phyloP scores from a whole-genome alignment of 192 early-diverging fungal species.

The Coemansia sp. region DNA sequence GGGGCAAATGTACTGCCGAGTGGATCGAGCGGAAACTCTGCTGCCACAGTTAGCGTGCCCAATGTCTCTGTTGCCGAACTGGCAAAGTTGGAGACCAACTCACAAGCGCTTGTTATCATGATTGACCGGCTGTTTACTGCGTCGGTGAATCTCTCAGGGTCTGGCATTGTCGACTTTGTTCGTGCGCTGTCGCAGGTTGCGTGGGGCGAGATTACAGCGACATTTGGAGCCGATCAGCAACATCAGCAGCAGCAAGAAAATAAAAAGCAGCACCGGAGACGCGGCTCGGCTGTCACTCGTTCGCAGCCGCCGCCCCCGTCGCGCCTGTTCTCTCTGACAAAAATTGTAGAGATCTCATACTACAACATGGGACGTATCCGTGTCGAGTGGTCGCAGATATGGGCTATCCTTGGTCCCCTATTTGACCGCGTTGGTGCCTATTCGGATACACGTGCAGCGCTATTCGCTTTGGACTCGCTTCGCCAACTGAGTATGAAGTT shows the following conservation, averaged over 20 bases:
- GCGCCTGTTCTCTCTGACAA: conserved; percentile 88
- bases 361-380: conserved; percentile 97
- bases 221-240: conserved; percentile 6
- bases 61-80: conserved; percentile 64
- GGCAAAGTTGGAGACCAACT: conserved; percentile 58
- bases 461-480: conserved; percentile 88
- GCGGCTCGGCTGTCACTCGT: conserved; percentile 2
- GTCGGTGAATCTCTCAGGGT: conserved; percentile 72
- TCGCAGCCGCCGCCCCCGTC: conserved; percentile 46
- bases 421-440: conserved; percentile 87
- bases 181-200: conserved; percentile 77
- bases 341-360: conserved; percentile 93
- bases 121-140: conserved; percentile 85
- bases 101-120: conserved; percentile 70
- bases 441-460: conserved; percentile 74
- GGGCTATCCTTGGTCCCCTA: conserved; percentile 76
- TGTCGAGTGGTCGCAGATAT: conserved; percentile 92
- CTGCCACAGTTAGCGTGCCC: conserved; percentile 54
- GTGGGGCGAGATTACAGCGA: conserved; percentile 73
- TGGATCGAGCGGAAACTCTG: conserved; percentile 52
- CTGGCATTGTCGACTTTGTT: conserved; percentile 88
- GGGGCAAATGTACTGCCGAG: conserved; percentile 54
- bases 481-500: conserved; percentile 93
- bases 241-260: not conserved
- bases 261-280: not conserved